Percentiles rank a stretch among this genome's conserved stretches.
Evolutionary conservation across 495 filamentous ascomycete species (phyloP).

Genomic region (Aspergillus wentii): DNA sequence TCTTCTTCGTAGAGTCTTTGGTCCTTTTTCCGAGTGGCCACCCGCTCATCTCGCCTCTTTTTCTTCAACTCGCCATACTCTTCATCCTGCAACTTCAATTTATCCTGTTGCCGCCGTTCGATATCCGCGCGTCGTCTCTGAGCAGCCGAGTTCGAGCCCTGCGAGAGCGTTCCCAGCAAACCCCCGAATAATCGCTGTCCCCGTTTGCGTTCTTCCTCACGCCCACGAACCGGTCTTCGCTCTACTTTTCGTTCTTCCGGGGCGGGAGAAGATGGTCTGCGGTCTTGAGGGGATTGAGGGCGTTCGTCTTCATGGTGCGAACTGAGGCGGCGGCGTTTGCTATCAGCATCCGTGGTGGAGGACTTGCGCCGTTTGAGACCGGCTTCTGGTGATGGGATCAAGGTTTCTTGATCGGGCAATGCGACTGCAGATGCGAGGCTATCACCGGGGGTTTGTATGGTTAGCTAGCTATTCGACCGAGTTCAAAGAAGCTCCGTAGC

Average conservation of each 20-base stretch:
- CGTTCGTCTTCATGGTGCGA: slow-evolving; percentile 14
- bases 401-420: slow-evolving; percentile 46
- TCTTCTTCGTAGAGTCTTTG: slow-evolving; percentile 75
- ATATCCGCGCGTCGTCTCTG: slow-evolving; percentile 82
- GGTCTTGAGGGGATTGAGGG: slow-evolving; percentile 10
- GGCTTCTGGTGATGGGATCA: slow-evolving; percentile 22
- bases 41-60: slow-evolving; percentile 57
- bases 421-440: slow-evolving; percentile 62
- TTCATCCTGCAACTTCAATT: slow-evolving; percentile 67
- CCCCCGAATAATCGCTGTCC: slow-evolving; percentile 88
- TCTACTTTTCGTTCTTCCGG: slow-evolving; percentile 27
- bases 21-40: slow-evolving; percentile 55
- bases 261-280: slow-evolving; percentile 10
- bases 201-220: slow-evolving; percentile 75
- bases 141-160: slow-evolving; percentile 61
- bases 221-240: slow-evolving; percentile 38
- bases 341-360: slow-evolving; percentile 45
- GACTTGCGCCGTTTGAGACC: slow-evolving; percentile 54
- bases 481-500: no score
- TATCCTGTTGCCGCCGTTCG: slow-evolving; percentile 83
- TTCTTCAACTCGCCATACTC: slow-evolving; percentile 65
- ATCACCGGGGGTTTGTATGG: not conserved
- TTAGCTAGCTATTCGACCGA: not conserved
- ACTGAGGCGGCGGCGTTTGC: slow-evolving; percentile 53
- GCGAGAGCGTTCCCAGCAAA: slow-evolving; percentile 80